Evolutionary conservation across 1,284 basidiomycete species (phyloP), one percentile per base, ranked within the genome.

Genomic region (Sporisorium exsertum): DNA sequence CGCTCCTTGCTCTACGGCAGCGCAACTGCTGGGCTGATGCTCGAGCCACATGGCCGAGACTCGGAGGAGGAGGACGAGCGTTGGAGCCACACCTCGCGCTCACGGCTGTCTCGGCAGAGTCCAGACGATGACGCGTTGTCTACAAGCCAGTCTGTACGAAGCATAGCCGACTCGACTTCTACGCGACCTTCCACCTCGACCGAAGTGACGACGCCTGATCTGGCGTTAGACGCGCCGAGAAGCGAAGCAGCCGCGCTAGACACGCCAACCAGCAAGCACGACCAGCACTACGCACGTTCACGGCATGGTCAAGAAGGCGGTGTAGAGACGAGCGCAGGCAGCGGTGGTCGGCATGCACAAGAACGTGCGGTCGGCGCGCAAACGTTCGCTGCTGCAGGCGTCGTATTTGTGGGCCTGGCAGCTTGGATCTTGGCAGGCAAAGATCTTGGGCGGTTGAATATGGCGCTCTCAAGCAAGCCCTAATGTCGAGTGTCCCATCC

Each of bases 361-460:
- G 65, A 64, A 35, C 59, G 58, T n/a, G 54, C 32, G 1, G 61
- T 63, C 7, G 61, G 46, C 10, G 65, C 61, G 4, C 59, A 58
- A n/a, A 62, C 69, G 33, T 35, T 71, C 22, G 73, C 64, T 27
- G 77, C 73, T n/a, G 74, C 75, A 26, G 72, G 77, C 24, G 69
- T 75, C 29, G 65, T 79, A 6, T 65, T 75, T 18, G 58, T 79
- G 22, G 77, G 77, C 26, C 49, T 79, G 33, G 65, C 77, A 16
- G 77, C 77, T 0, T 79, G 70, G 70, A 65, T 79, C 26, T 54
- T 79, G 53, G 65, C 75, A 5, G 75, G 75, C 33, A 76, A 73
- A 32, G 69, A 72, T 49, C n/a, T 72, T 40, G 40, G 59, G 24
- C 59, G 64, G 4, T 40, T 63, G 27, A 64, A 67, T 35, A 13